These are phyloP conservation scores for Calonectria pteridis DNA, from an alignment of 2,329 filamentous ascomycete species.

Conservation along the genomic window DNA sequence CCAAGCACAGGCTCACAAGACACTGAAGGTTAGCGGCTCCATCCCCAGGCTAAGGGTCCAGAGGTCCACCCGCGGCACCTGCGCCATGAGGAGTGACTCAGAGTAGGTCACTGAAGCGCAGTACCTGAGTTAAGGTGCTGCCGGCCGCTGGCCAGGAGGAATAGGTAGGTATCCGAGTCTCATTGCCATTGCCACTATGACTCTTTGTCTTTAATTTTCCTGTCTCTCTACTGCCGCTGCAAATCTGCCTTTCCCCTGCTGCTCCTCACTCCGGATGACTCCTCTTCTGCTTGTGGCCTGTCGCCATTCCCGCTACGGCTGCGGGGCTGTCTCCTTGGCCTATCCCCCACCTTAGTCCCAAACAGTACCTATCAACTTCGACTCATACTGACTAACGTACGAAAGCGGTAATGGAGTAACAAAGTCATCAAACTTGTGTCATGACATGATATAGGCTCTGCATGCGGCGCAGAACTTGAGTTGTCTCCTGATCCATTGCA, in stretches of 20 bases:
- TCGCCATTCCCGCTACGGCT: slow-evolving; percentile 1
- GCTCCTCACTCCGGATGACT: slow-evolving; percentile 13
- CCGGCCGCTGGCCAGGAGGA: neutral
- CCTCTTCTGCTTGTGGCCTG: neutral
- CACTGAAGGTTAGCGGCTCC: slow-evolving; percentile 19
- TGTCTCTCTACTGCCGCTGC: neutral
- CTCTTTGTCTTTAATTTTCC: slow-evolving; percentile 12
- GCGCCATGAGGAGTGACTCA: neutral
- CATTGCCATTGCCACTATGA: slow-evolving; percentile 10
- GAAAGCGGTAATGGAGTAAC: slow-evolving; percentile 30
- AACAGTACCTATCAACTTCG: slow-evolving; percentile 30
- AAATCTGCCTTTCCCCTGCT: slow-evolving; percentile 13
- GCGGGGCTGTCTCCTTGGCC: slow-evolving; percentile 5
- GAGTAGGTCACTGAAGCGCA: slow-evolving; percentile 1
- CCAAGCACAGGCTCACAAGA: slow-evolving; percentile 13
- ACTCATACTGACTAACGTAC: slow-evolving; percentile 38
- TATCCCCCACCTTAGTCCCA: neutral
- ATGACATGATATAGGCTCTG: neutral
- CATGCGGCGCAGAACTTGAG: neutral
- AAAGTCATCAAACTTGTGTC: neutral
- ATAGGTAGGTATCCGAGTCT: neutral
- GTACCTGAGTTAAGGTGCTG: neutral
- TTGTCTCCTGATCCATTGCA: neutral
- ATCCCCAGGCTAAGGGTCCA: slow-evolving; percentile 7
- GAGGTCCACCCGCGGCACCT: neutral